Conservation (phyloP, 2,329 filamentous ascomycete genomes). For the Verticillium zaregamsianum region DNA sequence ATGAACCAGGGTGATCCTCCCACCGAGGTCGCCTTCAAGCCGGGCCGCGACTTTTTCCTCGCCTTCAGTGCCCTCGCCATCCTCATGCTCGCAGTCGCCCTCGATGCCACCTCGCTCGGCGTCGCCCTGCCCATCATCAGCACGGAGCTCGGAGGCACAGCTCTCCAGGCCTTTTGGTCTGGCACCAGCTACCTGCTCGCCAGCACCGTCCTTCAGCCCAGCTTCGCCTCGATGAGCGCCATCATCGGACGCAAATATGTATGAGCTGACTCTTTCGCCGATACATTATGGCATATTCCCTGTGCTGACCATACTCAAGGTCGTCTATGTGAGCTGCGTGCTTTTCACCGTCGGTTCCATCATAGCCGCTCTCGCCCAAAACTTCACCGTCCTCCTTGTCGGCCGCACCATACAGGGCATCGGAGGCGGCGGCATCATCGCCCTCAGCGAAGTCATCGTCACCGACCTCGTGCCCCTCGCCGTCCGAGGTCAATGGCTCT, state of each 20-base stretch:
- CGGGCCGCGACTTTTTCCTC: slow-evolving; percentile 34
- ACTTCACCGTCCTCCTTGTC: slow-evolving; percentile 30
- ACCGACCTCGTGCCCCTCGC: slow-evolving; percentile 41
- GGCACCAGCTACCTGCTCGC: slow-evolving; percentile 67
- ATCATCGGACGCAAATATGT: slow-evolving; percentile 29
- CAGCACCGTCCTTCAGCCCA: slow-evolving; percentile 56
- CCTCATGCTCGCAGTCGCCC: slow-evolving; percentile 50
- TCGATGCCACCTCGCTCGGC: slow-evolving; percentile 53
- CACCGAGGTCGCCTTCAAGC: slow-evolving; percentile 21
- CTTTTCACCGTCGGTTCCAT: slow-evolving; percentile 37
- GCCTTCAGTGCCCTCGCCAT: slow-evolving; percentile 42
- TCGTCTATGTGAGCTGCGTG: slow-evolving; percentile 21
- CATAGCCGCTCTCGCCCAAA: slow-evolving; percentile 26
- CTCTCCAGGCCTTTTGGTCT: slow-evolving; percentile 65
- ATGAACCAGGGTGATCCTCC: background rate
- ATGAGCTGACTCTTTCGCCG: background rate
- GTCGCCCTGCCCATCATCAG: slow-evolving; percentile 48
- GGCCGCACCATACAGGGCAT: slow-evolving; percentile 49
- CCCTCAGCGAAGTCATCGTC: slow-evolving; percentile 39
- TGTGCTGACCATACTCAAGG: background rate
- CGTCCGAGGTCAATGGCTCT: slow-evolving; percentile 35
- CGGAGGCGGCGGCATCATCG: slow-evolving; percentile 45
- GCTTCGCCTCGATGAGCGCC: slow-evolving; percentile 30
- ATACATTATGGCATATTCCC: background rate
- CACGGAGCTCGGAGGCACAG: slow-evolving; percentile 44